Conservation (phyloP, 2,329 filamentous ascomycete genomes). For the Pseudogymnoascus sp. region DNA sequence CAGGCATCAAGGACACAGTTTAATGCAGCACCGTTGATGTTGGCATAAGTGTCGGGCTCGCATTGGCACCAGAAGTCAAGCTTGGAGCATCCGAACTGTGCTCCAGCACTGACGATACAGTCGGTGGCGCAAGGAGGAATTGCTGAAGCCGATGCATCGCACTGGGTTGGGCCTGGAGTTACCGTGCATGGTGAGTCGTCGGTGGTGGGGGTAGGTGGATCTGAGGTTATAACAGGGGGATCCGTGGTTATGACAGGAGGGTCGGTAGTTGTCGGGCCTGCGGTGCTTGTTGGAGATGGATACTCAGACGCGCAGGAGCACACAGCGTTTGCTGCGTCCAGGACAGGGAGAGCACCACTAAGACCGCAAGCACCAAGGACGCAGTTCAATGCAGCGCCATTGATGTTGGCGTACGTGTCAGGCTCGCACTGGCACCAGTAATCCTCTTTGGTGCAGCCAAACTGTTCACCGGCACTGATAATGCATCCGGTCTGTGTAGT, state of each 20-base stretch:
- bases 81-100: background rate
- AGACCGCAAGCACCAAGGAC: background rate
- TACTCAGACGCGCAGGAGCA: background rate
- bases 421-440: background rate
- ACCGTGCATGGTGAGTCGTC: background rate
- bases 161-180: background rate
- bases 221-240: background rate
- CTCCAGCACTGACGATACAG: background rate
- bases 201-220: background rate
- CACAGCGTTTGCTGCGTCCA: background rate
- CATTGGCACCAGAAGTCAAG: background rate
- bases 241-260: background rate
- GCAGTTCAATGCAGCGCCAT: background rate
- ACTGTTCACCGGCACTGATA: background rate
- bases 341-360: background rate
- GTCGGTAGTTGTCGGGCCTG: background rate
- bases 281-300: constrained; percentile 1
- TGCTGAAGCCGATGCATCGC: background rate
- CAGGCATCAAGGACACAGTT: background rate
- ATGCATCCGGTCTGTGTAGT: background rate
- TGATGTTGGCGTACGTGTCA: background rate
- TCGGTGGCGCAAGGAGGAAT: background rate
- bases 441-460: background rate
- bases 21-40: background rate
- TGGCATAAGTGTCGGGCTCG: background rate